Evolutionary conservation across 495 filamentous ascomycete genomes (phyloP), one percentile per base, ranked within the genome.

Genomic region (Penicillium macrosclerotiorum): DNA sequence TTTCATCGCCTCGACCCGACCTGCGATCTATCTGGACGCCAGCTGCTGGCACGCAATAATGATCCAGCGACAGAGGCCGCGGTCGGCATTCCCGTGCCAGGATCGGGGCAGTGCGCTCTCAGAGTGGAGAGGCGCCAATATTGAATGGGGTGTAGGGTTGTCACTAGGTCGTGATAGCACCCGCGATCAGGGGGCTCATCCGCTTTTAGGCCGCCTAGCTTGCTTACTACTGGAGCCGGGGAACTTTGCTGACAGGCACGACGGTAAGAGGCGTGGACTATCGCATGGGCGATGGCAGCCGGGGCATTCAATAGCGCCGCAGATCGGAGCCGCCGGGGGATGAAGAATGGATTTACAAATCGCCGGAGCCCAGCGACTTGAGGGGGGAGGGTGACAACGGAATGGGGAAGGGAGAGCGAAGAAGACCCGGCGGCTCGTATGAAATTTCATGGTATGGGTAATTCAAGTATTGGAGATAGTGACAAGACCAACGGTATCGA

Each of bases 241-340:
- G 32, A 3, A 9, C 9, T 20, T 19, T 35, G 42, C 46, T 59
- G 59, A 59, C 55, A 57, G 59, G 55, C 55, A 62, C 59, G 59
- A 44, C 50, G 51, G 34, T 30, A 26, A 37, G 42, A 43, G 45
- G 47, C 43, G 31, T 42, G 46, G 48, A 36, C 34, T 25, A n/a
- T n/a, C n/a, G 44, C 29, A 47, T 52, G 49, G 40, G 38, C 47
- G 36, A 36, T 45, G 33, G 54, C 47, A 51, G 38, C 42, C 42
- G 43, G 35, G 46, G 29, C 29, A 31, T 24, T 56, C 59, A 59
- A 62, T 62, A 62, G 59, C 33, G 59, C 41, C 44, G 59, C 50
- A 51, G 59, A 62, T 62, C 59, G 55, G 59, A 32, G 45, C 33
- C 31, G 37, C 44, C 50, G 45, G 14, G n/a, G n/a, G 29, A 30